Evolutionary conservation across 441 rosid species (phyloP).

Genomic region (Brassica balearica): DNA sequence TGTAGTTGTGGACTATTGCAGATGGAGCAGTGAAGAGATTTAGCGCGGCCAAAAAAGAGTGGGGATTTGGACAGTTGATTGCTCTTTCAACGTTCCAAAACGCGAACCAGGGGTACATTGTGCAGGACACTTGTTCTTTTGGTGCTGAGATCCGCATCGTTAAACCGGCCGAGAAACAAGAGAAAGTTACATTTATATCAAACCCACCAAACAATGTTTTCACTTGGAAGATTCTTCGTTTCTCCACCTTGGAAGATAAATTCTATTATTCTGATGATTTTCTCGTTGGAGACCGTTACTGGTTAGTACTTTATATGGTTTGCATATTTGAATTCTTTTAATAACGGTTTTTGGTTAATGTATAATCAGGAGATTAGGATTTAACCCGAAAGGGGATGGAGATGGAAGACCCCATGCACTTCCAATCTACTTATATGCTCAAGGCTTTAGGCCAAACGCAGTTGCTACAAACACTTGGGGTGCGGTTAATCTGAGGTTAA

Average conservation of each 20-base stretch:
- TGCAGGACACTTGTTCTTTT: slow-evolving; percentile 26
- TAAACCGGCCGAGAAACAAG: slow-evolving; percentile 20
- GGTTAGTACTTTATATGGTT: slow-evolving; percentile 29
- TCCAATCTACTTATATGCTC: slow-evolving; percentile 27
- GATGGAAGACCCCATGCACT: slow-evolving; percentile 35
- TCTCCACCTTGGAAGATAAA: slow-evolving; percentile 40
- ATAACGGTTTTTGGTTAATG: background rate
- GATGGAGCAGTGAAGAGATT: slow-evolving; percentile 33
- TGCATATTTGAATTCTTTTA: background rate
- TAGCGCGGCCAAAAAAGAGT: slow-evolving; percentile 10
- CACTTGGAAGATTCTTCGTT: slow-evolving; percentile 39
- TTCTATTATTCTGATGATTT: slow-evolving; percentile 38
- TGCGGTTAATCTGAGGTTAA: slow-evolving; percentile 35
- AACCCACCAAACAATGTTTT: slow-evolving; percentile 34
- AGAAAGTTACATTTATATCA: slow-evolving; percentile 42
- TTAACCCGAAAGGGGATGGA: slow-evolving; percentile 43
- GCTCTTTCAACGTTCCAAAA: slow-evolving; percentile 39
- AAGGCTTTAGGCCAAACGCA: slow-evolving; percentile 31
- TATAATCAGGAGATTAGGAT: slow-evolving; percentile 41
- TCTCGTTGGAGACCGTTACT: slow-evolving; percentile 43
- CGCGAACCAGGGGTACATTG: slow-evolving; percentile 39
- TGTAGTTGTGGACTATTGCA: background rate
- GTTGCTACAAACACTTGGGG: slow-evolving; percentile 40
- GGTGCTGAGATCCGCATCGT: slow-evolving; percentile 41
- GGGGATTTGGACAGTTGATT: slow-evolving; percentile 44